Evolutionary conservation across 2,329 filamentous ascomycete species (phyloP).

Genomic region (Ophiostoma himal-ulmi): DNA sequence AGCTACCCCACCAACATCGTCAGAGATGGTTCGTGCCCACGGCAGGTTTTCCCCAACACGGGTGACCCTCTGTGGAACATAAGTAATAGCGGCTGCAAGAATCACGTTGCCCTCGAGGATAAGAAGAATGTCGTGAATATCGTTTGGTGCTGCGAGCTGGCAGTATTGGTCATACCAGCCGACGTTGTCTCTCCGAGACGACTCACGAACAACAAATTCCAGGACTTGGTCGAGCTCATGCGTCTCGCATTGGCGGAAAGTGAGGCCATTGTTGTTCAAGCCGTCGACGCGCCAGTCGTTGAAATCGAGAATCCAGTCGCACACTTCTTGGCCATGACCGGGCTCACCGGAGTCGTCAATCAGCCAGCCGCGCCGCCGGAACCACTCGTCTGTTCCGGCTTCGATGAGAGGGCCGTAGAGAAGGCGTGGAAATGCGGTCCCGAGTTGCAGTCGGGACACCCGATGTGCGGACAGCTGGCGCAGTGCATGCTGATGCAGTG

Average conservation of each 20-base stretch:
- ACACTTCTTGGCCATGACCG: conserved; percentile 45
- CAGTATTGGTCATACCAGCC: conserved; percentile 58
- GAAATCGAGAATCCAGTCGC: conserved; percentile 51
- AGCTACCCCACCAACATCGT: conserved; percentile 52
- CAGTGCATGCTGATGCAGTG: conserved; percentile 48
- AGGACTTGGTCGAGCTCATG: conserved; percentile 44
- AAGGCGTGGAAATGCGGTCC: conserved; percentile 54
- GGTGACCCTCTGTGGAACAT: conserved; percentile 43
- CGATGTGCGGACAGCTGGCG: conserved; percentile 44
- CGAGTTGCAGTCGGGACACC: conserved; percentile 50
- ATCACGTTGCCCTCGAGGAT: conserved; percentile 45
- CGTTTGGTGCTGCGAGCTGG: conserved; percentile 43
- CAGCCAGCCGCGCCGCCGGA: conserved; percentile 49
- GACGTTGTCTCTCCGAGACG: conserved; percentile 42
- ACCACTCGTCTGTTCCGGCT: conserved; percentile 45
- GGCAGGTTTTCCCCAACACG: conserved; percentile 47
- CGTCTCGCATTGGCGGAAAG: conserved; percentile 42
- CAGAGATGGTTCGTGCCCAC: conserved; percentile 48
- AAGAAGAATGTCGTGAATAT: conserved; percentile 50
- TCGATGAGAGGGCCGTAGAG: conserved; percentile 49
- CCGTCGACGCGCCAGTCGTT: conserved; percentile 42
- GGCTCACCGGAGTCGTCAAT: conserved; percentile 38
- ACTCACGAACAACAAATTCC: conserved; percentile 46
- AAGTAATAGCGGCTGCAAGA: conserved; percentile 51
- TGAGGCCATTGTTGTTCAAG: conserved; percentile 38